These are phyloP conservation scores for Zizania latifolia DNA, from an alignment of 176 grass and related monocot species.

Conservation along the genomic window DNA sequence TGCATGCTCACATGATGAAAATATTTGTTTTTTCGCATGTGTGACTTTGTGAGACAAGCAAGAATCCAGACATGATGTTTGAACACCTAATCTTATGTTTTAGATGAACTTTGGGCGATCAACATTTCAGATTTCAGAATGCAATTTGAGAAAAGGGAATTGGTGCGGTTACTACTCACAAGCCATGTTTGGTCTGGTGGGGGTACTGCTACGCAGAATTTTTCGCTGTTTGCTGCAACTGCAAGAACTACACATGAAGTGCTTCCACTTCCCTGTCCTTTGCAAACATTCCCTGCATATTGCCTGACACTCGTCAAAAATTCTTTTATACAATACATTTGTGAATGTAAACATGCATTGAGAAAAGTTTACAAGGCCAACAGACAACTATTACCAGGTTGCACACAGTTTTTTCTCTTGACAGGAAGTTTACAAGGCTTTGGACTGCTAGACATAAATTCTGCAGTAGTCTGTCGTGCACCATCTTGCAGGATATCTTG, in stretches of 20 bases:
- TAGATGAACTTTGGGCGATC: neutral
- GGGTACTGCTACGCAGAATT: conserved; percentile 19
- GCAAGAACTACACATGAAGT: conserved; percentile 7
- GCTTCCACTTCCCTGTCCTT: neutral
- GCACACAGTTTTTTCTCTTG: neutral
- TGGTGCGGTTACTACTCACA: conserved; percentile 30
- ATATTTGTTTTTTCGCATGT: neutral
- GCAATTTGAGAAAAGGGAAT: neutral
- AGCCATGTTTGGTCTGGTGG: conserved; percentile 40
- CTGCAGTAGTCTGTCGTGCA: neutral
- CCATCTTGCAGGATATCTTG: neutral
- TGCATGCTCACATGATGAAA: neutral
- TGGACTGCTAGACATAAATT: neutral
- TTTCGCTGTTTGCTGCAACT: conserved; percentile 9
- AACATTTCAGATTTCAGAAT: neutral
- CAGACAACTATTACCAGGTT: conserved; percentile 8
- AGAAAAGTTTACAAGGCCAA: neutral
- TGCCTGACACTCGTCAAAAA: neutral
- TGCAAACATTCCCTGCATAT: conserved; percentile 15
- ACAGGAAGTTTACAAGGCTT: neutral
- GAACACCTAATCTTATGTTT: neutral
- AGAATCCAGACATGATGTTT: neutral
- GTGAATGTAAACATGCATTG: neutral
- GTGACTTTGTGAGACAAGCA: neutral
- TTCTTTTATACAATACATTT: neutral